Evolutionary conservation across 1,284 basidiomycete species (phyloP).

Genomic region (Hemileia vastatrix): DNA sequence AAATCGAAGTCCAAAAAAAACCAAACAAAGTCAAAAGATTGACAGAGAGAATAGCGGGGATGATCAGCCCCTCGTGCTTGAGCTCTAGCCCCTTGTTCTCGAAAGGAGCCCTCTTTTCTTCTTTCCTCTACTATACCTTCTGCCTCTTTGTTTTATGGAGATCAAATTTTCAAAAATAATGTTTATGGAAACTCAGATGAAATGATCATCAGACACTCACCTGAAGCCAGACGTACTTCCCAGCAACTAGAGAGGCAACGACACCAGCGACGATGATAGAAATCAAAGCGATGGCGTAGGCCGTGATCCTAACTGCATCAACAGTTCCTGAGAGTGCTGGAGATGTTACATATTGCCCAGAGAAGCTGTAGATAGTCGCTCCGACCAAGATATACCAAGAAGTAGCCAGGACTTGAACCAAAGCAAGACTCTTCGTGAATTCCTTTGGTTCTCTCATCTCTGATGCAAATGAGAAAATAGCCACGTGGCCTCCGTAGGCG

Average conservation of each 20-base stretch:
- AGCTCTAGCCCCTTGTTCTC: no score
- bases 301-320: constrained; percentile 34
- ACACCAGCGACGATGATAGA: constrained; percentile 44
- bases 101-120: no score
- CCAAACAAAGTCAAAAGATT: constrained; percentile 26
- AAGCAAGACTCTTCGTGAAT: constrained; percentile 42
- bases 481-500: constrained; percentile 42
- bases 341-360: constrained; percentile 37
- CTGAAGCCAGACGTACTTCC: constrained; percentile 40
- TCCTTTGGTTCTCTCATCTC: constrained; percentile 43
- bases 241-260: constrained; percentile 40
- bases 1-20: constrained; percentile 35
- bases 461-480: constrained; percentile 40
- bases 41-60: background rate
- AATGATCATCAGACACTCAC: background rate
- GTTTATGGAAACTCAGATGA: no score
- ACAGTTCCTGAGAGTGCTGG: constrained; percentile 42
- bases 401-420: constrained; percentile 35
- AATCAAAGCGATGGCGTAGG: constrained; percentile 39
- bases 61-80: no score
- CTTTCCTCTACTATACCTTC: no score
- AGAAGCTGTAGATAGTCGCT: constrained; percentile 37
- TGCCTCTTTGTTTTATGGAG: no score
- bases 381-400: constrained; percentile 39
- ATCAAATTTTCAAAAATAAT: no score